These are phyloP conservation scores for Penicillium hordei DNA, from an alignment of 2,329 filamentous ascomycete species.

Conservation along the genomic window DNA sequence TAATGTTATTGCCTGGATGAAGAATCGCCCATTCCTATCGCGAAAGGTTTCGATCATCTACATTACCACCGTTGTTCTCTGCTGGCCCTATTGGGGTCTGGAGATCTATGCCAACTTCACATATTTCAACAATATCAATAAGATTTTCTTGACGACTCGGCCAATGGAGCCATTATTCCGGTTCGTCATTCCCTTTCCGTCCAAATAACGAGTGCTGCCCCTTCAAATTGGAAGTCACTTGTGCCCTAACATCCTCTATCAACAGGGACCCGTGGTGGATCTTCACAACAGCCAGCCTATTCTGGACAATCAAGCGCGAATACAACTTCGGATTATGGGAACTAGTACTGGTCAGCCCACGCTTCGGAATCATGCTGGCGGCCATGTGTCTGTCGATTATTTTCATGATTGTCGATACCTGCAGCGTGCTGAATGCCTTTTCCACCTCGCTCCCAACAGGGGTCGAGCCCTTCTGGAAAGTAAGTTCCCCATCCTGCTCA, in stretches of 20 bases:
- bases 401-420: slow-evolving; percentile 63
- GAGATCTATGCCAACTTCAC: slow-evolving; percentile 67
- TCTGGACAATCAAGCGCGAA: slow-evolving; percentile 62
- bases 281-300: slow-evolving; percentile 59
- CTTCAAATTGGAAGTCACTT: neutral
- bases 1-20: slow-evolving; percentile 68
- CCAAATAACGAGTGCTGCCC: no score
- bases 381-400: slow-evolving; percentile 61
- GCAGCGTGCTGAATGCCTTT: slow-evolving; percentile 57
- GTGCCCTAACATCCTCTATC: neutral
- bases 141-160: slow-evolving; percentile 55
- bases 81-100: slow-evolving; percentile 63
- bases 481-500: slow-evolving; percentile 10
- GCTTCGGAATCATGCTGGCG: slow-evolving; percentile 62
- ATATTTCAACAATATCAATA: slow-evolving; percentile 59
- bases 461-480: slow-evolving; percentile 66
- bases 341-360: slow-evolving; percentile 60
- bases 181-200: slow-evolving; percentile 28
- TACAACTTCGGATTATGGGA: slow-evolving; percentile 61
- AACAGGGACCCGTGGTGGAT: slow-evolving; percentile 67
- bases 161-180: slow-evolving; percentile 62
- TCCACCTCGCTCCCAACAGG: slow-evolving; percentile 47
- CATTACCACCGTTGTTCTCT: slow-evolving; percentile 58
- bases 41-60: slow-evolving; percentile 54
- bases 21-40: slow-evolving; percentile 61